Conservation (phyloP, 495 filamentous ascomycete species). For the Aspergillus sclerotiicarbonarius region DNA sequence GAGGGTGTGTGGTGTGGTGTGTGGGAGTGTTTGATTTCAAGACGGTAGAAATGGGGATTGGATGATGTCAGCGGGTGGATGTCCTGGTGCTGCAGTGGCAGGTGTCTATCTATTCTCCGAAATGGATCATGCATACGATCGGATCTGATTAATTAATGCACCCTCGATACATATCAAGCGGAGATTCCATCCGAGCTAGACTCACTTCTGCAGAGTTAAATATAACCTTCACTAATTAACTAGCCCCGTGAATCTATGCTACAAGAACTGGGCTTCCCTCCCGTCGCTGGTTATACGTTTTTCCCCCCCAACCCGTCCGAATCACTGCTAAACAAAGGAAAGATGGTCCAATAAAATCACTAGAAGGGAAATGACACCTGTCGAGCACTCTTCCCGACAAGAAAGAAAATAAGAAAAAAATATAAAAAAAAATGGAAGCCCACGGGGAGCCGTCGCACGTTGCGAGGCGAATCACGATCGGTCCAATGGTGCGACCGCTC, state of each 20-base stretch:
- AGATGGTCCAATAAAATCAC: conserved; percentile 25
- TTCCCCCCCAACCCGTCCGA: conserved; percentile 13
- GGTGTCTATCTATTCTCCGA: not conserved
- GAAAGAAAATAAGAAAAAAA: conserved; percentile 31
- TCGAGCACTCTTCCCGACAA: conserved; percentile 13
- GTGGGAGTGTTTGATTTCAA: no score
- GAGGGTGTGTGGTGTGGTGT: not conserved
- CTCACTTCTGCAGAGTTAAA: no score
- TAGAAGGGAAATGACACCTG: conserved; percentile 13
- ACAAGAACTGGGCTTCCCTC: conserved; percentile 18
- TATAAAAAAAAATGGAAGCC: conserved; percentile 18
- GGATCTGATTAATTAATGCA: not conserved
- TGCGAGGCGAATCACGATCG: conserved; percentile 30
- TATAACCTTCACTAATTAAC: conserved; percentile 10
- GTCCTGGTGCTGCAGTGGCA: not conserved
- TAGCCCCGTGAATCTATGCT: conserved; percentile 20
- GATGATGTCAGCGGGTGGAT: conserved; percentile 40
- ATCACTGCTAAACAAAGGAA: conserved; percentile 30
- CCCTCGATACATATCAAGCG: no score
- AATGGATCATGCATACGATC: not conserved
- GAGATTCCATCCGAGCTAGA: no score
- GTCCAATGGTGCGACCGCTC: conserved; percentile 16
- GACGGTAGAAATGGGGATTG: conserved; percentile 3
- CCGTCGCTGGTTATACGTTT: conserved; percentile 16
- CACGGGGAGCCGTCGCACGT: not conserved